A percentile compares a stretch with the other conserved stretches of the same genome.
phyloP scores from a whole-genome alignment of 441 rosid species.

The Populus tomentosa region DNA sequence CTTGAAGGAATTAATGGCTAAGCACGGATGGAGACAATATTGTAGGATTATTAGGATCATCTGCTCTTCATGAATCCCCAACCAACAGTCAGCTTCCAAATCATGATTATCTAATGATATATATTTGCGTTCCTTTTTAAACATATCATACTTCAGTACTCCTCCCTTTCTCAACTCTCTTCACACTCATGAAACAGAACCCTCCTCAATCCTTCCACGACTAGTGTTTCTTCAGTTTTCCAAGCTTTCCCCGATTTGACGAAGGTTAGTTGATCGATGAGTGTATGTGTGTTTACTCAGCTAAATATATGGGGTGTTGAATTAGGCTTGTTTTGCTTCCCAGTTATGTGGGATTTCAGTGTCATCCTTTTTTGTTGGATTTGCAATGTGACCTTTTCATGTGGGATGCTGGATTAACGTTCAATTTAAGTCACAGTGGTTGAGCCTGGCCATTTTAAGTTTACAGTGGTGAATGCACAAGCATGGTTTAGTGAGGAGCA shows the following conservation, averaged over 20 bases:
- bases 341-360: background rate
- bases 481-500: background rate
- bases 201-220: background rate
- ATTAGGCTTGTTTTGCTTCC: background rate
- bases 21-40: constrained; percentile 10
- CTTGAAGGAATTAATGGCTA: background rate
- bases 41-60: constrained; percentile 13
- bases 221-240: background rate
- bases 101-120: constrained; percentile 8
- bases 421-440: too few relatives aligned
- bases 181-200: background rate
- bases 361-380: background rate
- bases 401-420: background rate
- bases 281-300: background rate
- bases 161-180: constrained; percentile 8
- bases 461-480: background rate
- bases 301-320: background rate
- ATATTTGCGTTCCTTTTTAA: constrained; percentile 20
- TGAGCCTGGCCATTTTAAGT: too few relatives aligned
- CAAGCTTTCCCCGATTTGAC: background rate
- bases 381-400: background rate
- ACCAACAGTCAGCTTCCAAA: constrained; percentile 53
- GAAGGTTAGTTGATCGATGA: constrained; percentile 5
- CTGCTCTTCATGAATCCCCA: constrained; percentile 26
- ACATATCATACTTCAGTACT: constrained; percentile 15